phyloP scores from a whole-genome alignment of 1,284 basidiomycete species.

The Ustilago nuda region DNA sequence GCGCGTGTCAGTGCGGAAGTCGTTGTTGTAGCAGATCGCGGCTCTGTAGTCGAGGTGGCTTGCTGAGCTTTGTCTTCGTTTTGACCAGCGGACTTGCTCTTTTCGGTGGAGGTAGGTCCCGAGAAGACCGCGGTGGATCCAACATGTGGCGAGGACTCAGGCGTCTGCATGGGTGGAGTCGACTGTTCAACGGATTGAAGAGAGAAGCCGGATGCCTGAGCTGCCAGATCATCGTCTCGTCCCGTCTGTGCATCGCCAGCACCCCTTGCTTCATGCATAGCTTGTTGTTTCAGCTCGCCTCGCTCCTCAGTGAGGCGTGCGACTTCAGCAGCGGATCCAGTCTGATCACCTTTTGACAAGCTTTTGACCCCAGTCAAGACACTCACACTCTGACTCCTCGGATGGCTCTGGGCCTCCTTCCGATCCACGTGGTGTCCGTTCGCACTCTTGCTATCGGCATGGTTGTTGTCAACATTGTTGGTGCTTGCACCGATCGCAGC shows the following conservation, averaged over 20 bases:
- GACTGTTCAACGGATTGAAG: slow-evolving; percentile 28
- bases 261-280: background rate
- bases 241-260: background rate
- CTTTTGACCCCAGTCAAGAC: slow-evolving; percentile 9
- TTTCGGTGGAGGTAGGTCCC: slow-evolving; percentile 8
- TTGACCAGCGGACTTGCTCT: background rate
- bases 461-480: background rate
- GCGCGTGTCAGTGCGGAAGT: slow-evolving; percentile 52
- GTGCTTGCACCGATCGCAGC: slow-evolving; percentile 13
- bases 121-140: slow-evolving; percentile 11
- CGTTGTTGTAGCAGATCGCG: slow-evolving; percentile 14
- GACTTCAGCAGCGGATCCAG: background rate
- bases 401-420: slow-evolving; percentile 14
- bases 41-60: background rate
- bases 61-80: slow-evolving; percentile 8
- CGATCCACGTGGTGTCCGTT: slow-evolving; percentile 5
- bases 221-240: slow-evolving; percentile 18
- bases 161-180: slow-evolving; percentile 50
- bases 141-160: slow-evolving; percentile 28
- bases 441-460: slow-evolving; percentile 1
- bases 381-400: slow-evolving; percentile 33
- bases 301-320: background rate
- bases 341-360: background rate
- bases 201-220: slow-evolving; percentile 36
- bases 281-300: background rate